phyloP scores from a whole-genome alignment of 257 asterid genomes.

The Knoxia roxburghii region DNA sequence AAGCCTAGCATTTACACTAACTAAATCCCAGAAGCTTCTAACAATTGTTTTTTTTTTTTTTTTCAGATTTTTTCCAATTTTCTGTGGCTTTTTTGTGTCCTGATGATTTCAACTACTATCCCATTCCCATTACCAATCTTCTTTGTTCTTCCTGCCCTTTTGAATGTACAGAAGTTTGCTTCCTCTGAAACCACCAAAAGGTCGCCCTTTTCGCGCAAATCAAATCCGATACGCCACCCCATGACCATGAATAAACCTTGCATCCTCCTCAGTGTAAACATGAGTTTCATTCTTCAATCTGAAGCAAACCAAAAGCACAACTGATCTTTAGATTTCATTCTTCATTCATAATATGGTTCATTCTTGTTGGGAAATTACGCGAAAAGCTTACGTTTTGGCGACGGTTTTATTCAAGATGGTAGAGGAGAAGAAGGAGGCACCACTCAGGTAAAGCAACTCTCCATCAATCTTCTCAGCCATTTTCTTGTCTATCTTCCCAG shows the following conservation, averaged over 20 bases:
- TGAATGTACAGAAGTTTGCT: slow-evolving; percentile 27
- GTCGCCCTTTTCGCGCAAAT: slow-evolving; percentile 4
- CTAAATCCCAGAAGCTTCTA: slow-evolving; percentile 29
- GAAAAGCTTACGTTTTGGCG: slow-evolving; percentile 56
- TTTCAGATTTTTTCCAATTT: neutral
- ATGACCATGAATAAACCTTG: slow-evolving; percentile 93
- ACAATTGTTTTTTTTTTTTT: slow-evolving; percentile 6
- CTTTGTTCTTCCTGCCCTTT: slow-evolving; percentile 11
- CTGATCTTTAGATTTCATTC: neutral
- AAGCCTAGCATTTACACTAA: slow-evolving; percentile 23
- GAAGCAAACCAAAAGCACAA: neutral
- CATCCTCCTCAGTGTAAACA: slow-evolving; percentile 87
- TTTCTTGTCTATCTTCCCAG: slow-evolving; percentile 74
- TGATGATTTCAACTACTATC: neutral
- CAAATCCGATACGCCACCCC: slow-evolving; percentile 68
- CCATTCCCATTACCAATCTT: neutral
- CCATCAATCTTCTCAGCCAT: slow-evolving; percentile 86
- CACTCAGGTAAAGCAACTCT: slow-evolving; percentile 73
- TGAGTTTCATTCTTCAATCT: slow-evolving; percentile 89
- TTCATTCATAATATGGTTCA: neutral
- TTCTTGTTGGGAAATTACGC: neutral
- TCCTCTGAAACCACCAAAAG: slow-evolving; percentile 4
- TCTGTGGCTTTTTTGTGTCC: neutral
- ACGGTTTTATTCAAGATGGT: slow-evolving; percentile 86
- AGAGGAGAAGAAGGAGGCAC: slow-evolving; percentile 80